Percentiles rank a stretch among this genome's conserved stretches.
phyloP scores from a whole-genome alignment of 2,329 filamentous ascomycete genomes.

The Colletotrichum liaoningense region DNA sequence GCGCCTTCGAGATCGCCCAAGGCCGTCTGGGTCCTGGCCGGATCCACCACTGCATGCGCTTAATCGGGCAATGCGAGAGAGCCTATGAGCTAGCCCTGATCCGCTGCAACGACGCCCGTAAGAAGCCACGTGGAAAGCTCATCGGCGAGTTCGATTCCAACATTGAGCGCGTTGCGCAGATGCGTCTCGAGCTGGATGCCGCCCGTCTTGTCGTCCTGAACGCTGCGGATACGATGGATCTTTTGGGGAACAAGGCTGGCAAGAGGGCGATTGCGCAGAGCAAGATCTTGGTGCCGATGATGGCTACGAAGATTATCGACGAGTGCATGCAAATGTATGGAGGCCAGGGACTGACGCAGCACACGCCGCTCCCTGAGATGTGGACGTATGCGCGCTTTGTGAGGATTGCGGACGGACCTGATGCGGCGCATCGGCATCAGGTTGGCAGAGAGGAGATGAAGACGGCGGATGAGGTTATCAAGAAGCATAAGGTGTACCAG shows the following conservation, averaged over 20 bases:
- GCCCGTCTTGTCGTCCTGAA: background rate
- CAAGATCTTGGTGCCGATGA: constrained; percentile 89
- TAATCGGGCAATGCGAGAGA: background rate
- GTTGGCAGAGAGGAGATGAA: constrained; percentile 84
- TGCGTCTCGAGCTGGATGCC: background rate
- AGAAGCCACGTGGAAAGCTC: background rate
- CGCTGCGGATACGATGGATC: background rate
- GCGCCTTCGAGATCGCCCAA: background rate
- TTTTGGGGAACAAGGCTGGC: constrained; percentile 76
- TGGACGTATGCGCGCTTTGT: constrained; percentile 87
- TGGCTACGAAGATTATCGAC: constrained; percentile 90
- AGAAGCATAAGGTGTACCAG: constrained; percentile 72
- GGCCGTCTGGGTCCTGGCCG: background rate
- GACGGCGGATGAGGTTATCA: constrained; percentile 69
- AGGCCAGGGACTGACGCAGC: constrained; percentile 90
- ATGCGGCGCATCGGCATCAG: constrained; percentile 92
- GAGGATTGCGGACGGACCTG: constrained; percentile 90
- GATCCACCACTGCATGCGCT: background rate
- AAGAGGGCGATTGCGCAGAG: constrained; percentile 96
- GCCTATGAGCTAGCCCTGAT: background rate
- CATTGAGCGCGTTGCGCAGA: background rate
- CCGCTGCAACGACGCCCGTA: background rate
- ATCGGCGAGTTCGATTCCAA: background rate
- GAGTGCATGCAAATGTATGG: constrained; percentile 94
- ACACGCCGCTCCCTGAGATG: constrained; percentile 91